A percentile compares a stretch with the other conserved stretches of the same genome.
Evolutionary conservation across 2,329 filamentous ascomycete genomes (phyloP).

Genomic region (Ceratocystiopsis minuta): DNA sequence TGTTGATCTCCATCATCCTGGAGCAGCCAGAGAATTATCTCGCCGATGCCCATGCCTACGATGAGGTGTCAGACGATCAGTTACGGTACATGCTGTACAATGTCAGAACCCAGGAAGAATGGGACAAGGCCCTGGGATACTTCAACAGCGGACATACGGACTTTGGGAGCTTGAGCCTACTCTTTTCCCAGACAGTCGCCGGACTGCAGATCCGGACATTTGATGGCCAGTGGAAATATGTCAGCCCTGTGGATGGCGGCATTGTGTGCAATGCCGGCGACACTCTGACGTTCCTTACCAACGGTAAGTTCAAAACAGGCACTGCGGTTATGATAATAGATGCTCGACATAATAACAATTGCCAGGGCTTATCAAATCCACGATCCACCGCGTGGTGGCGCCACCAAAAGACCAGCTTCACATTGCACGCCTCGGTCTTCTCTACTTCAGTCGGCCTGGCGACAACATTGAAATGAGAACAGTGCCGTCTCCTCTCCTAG

Average conservation of each 20-base stretch:
- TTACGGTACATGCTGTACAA: constrained; percentile 42
- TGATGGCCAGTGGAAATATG: constrained; percentile 25
- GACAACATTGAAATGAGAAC: constrained; percentile 64
- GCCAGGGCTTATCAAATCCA: constrained; percentile 14
- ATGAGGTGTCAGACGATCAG: constrained; percentile 34
- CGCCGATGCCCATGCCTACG: constrained; percentile 34
- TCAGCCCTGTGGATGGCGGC: constrained; percentile 23
- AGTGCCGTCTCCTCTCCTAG: constrained; percentile 28
- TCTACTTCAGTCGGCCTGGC: constrained; percentile 31
- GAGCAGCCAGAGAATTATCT: constrained; percentile 39
- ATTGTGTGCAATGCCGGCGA: constrained; percentile 31
- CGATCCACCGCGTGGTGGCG: constrained; percentile 18
- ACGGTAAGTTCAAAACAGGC: constrained; percentile 16
- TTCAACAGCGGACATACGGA: constrained; percentile 28
- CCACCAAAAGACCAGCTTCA: constrained; percentile 23
- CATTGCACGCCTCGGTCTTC: constrained; percentile 28
- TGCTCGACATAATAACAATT: too few species aligned
- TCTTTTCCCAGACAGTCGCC: constrained; percentile 36
- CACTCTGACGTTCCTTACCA: constrained; percentile 24
- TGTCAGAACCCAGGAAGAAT: constrained; percentile 17
- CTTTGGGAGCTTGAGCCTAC: constrained; percentile 31
- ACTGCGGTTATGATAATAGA: too few species aligned
- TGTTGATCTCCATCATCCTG: constrained; percentile 39
- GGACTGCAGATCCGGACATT: constrained; percentile 29
- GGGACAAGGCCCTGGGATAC: constrained; percentile 15